A percentile compares a stretch with the other conserved stretches of the same genome.
Evolutionary conservation across 805 yeast species (phyloP).

Genomic region (Hanseniaspora valbyensis): DNA sequence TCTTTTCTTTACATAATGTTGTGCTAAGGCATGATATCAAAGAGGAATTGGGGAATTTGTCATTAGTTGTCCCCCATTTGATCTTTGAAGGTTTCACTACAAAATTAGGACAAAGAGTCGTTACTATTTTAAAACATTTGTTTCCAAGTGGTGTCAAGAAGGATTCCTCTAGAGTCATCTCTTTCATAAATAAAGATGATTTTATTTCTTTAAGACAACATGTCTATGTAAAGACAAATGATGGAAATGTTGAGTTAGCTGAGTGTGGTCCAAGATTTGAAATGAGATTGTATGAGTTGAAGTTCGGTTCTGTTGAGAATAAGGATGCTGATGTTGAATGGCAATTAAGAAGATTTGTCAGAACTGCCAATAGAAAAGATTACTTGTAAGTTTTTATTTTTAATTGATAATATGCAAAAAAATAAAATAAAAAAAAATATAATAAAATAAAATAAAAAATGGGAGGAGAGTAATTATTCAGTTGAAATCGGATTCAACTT

Average conservation of each 20-base stretch:
- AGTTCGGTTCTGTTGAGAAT: slow-evolving; percentile 83
- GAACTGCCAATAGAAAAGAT: slow-evolving; percentile 93
- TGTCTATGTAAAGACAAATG: slow-evolving; percentile 79
- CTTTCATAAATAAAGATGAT: slow-evolving; percentile 84
- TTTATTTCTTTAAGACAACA: slow-evolving; percentile 92
- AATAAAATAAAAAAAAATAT: neutral
- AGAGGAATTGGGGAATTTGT: slow-evolving; percentile 64
- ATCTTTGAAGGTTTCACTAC: slow-evolving; percentile 83
- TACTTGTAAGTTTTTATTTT: no score
- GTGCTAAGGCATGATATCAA: slow-evolving; percentile 85
- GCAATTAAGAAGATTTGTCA: slow-evolving; percentile 82
- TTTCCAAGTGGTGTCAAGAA: slow-evolving; percentile 96
- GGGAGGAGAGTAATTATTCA: no score
- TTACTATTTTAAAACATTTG: slow-evolving; percentile 66
- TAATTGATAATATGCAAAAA: no score
- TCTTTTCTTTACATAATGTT: slow-evolving; percentile 88
- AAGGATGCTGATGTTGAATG: slow-evolving; percentile 97
- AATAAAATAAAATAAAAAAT: no score
- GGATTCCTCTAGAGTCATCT: slow-evolving; percentile 81
- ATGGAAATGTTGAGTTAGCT: slow-evolving; percentile 69
- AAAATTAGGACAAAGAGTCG: slow-evolving; percentile 72
- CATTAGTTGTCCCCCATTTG: slow-evolving; percentile 88
- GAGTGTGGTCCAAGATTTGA: slow-evolving; percentile 99
- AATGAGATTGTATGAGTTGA: slow-evolving; percentile 81
- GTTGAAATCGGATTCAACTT: no score